Evolutionary conservation across 805 yeast genomes (phyloP), one percentile per base, ranked within the genome.

Genomic region (Candida jianshihensis): DNA sequence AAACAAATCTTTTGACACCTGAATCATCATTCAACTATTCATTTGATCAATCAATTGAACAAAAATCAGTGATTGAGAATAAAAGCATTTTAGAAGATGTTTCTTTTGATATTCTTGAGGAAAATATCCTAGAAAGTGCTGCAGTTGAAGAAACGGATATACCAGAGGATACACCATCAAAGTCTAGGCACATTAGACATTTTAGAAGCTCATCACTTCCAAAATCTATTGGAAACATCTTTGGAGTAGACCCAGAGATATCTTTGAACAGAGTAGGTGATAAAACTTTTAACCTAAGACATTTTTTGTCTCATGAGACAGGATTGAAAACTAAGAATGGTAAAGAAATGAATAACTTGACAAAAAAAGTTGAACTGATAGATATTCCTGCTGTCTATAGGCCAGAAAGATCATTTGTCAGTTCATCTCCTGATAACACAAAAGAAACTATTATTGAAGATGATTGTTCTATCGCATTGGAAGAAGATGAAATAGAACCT

Each of bases 281-380:
- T 15, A 30, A 28, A 10, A 39, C 39, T 18, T 39, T 46, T 28
- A 46, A 35, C 13, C 31, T 53, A 15, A 49, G 58, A 27, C 58
- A 53, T 31, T 51, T 51, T 32, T 35, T 41, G 3, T 51, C 56
- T 6, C 41, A 44, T 34, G 58, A 53, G 9, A 49, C 58, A 14
- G 58, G 58, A 0, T 34, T 53, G 24, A 48, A 41, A 30, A 14
- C 25, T n/a, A 33, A 26, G n/a, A 21, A 14, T 7, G 36, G 28
- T 3, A 34, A 18, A 2, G 31, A 25, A 9, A 17, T 16, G 26
- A 11, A 12, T 7, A n/a, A n/a, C n/a, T n/a, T n/a, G n/a, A n/a
- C n/a, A n/a, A n/a, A n/a, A n/a, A n/a, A n/a, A n/a, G n/a, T n/a
- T n/a, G n/a, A n/a, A n/a, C n/a, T n/a, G n/a, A n/a, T n/a, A n/a